Base-by-base conservation (phyloP, 2,329 filamentous ascomycete genomes). In the Chaetomium olivaceum region DNA sequence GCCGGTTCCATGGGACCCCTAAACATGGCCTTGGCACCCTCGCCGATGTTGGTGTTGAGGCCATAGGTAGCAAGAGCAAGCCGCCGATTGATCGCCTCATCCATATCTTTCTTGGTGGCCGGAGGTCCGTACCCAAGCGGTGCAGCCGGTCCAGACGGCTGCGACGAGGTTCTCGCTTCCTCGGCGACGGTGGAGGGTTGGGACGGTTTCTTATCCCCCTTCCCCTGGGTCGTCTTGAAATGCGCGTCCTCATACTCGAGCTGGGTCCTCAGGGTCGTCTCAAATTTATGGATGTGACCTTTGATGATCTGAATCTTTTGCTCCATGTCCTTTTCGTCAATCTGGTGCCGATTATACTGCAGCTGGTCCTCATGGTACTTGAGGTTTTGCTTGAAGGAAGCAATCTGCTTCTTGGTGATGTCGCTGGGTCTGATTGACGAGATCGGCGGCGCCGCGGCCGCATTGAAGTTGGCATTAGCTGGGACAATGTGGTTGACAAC, bases 351-450 rank as follows among this genome's bases (percentile, higher is more conserved):
- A 72, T 89, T 88, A 77, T 85, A 87, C 61, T 82, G 80, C 54
- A 89, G 74, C 69, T 89, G 86, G 66, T 85, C 82, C 68, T 87
- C 82, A 50, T 84, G 78, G 64, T 83, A 82, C 71, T 82, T 85
- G 66, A 89, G 78, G n/a, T 81, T 80, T n/a, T 73, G 71, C 50
- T 80, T 80, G 62, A 89, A 79, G 51, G 77, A 76, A 25, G 82
- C 80, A 58, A 88, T 81, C 69, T 88, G 85, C 69, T 83, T 85
- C 72, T 78, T 84, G 8, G 84, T 87, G 69, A 88, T 86, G n/a
- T 86, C 83, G 70, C 85, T 88, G 4, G 81, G 82, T 25, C 81
- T 81, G 67, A 88, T 88, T 7, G 85, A 87, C n/a, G 85, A 87
- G 27, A 83, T 78, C 2, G 82, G 84, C 14, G 82, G 80, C 51